Percentiles rank a stretch among this genome's conserved stretches.
Conservation (phyloP, 176 grass and related monocot genomes). For the Triticum timopheevii region DNA sequence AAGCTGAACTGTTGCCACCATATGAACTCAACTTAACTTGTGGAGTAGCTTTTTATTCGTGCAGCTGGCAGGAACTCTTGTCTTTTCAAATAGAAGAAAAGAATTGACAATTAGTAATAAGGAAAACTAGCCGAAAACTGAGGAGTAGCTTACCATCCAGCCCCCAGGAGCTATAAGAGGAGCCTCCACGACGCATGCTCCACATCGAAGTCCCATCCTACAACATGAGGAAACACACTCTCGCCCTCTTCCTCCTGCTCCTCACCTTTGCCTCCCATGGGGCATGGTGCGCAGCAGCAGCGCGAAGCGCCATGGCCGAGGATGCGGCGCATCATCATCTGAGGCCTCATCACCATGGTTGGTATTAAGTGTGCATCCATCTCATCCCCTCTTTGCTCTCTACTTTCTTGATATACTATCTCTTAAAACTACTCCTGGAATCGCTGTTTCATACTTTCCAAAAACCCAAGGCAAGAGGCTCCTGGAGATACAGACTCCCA, state of each 20-base stretch:
- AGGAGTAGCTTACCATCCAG: background rate
- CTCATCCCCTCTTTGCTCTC: background rate
- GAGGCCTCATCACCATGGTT: slow-evolving; percentile 29
- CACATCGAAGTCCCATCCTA: background rate
- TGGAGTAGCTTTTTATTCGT: background rate
- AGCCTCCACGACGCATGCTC: slow-evolving; percentile 9
- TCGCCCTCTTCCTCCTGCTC: slow-evolving; percentile 18
- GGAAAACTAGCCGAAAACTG: too few relatives aligned
- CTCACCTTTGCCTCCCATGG: slow-evolving; percentile 31
- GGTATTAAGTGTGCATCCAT: background rate
- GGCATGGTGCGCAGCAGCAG: slow-evolving; percentile 30
- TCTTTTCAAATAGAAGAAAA: too few relatives aligned
- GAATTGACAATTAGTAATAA: too few relatives aligned
- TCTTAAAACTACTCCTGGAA: background rate
- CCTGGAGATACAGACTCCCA: slow-evolving; percentile 17
- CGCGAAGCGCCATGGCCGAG: background rate
- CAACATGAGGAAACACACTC: slow-evolving; percentile 35
- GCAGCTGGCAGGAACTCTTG: too few relatives aligned
- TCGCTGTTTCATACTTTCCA: background rate
- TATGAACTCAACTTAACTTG: background rate
- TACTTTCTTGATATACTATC: background rate
- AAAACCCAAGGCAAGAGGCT: slow-evolving; percentile 7
- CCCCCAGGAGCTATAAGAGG: slow-evolving; percentile 16
- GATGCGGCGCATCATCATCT: background rate
- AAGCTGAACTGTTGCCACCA: background rate